These are phyloP conservation scores for Wallacemonas sp. DNA, from an alignment of 208 protist species.

Conservation along the genomic window DNA sequence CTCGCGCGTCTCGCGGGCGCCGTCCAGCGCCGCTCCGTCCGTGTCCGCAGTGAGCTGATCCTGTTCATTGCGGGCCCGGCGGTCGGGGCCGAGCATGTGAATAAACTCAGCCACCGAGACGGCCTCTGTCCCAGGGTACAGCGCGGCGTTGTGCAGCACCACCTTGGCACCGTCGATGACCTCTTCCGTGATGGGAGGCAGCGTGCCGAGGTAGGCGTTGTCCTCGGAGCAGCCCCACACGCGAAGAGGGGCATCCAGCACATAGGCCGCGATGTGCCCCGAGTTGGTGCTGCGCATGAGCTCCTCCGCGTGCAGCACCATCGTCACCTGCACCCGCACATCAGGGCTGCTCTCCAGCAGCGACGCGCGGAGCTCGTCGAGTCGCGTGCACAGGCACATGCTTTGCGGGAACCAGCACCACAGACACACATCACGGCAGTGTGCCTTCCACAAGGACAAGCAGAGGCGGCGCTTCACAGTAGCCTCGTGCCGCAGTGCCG, in stretches of 20 bases:
- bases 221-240: constrained; percentile 78
- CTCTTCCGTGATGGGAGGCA: constrained; percentile 17
- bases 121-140: constrained; percentile 18
- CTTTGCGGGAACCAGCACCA: constrained; percentile 76
- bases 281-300: constrained; percentile 85
- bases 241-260: constrained; percentile 63
- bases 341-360: constrained; percentile 31
- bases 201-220: constrained; percentile 39
- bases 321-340: constrained; percentile 46
- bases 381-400: constrained; percentile 67
- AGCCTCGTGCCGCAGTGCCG: constrained; percentile 41
- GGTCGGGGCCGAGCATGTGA: neutral
- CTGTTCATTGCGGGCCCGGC: neutral
- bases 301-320: constrained; percentile 81
- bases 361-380: constrained; percentile 42
- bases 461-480: constrained; percentile 62
- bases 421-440: constrained; percentile 50
- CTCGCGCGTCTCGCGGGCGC: too few species aligned
- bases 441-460: constrained; percentile 49
- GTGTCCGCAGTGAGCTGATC: neutral
- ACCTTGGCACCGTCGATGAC: neutral
- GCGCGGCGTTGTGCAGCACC: constrained; percentile 5
- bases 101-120: constrained; percentile 3
- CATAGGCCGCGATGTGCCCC: constrained; percentile 78
- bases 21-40: too few species aligned